phyloP scores from a whole-genome alignment of 495 filamentous ascomycete species.

The Penicillium lagena region DNA sequence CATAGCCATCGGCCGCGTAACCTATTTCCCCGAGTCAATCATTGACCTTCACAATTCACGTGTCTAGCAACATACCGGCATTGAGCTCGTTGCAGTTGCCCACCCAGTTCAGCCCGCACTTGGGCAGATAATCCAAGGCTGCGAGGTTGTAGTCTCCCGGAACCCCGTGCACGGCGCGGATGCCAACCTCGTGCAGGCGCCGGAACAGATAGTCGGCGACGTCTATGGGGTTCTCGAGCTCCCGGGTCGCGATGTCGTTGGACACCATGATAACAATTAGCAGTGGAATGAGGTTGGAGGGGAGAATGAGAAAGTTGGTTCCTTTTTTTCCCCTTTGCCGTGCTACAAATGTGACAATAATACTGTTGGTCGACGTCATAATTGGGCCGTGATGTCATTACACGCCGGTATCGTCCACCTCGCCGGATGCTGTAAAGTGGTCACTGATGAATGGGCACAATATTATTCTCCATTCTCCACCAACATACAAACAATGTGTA shows the following conservation, averaged over 20 bases:
- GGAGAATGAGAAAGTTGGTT: background rate
- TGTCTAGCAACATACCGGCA: constrained; percentile 39
- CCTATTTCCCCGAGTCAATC: constrained; percentile 25
- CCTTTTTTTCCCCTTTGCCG: too few relatives aligned
- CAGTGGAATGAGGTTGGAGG: background rate
- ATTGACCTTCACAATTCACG: background rate
- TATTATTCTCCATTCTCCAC: too few relatives aligned
- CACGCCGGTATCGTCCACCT: too few relatives aligned
- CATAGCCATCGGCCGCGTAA: constrained; percentile 69
- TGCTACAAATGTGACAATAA: background rate
- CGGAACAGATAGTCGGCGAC: constrained; percentile 58
- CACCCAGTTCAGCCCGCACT: constrained; percentile 55
- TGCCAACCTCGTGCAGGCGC: constrained; percentile 55
- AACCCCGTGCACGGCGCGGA: constrained; percentile 57
- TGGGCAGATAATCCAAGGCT: constrained; percentile 57
- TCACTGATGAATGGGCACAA: too few relatives aligned
- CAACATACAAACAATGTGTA: too few relatives aligned
- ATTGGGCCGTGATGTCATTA: constrained; percentile 34
- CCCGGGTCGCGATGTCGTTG: constrained; percentile 46
- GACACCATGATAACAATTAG: constrained; percentile 28
- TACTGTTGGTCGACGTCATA: constrained; percentile 21
- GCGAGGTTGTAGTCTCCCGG: constrained; percentile 53
- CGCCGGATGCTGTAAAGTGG: too few relatives aligned
- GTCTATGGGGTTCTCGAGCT: constrained; percentile 50
- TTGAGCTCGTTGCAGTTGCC: constrained; percentile 67